phyloP scores from a whole-genome alignment of 2,329 filamentous ascomycete genomes.

The Rhynchosporium graminicola region DNA sequence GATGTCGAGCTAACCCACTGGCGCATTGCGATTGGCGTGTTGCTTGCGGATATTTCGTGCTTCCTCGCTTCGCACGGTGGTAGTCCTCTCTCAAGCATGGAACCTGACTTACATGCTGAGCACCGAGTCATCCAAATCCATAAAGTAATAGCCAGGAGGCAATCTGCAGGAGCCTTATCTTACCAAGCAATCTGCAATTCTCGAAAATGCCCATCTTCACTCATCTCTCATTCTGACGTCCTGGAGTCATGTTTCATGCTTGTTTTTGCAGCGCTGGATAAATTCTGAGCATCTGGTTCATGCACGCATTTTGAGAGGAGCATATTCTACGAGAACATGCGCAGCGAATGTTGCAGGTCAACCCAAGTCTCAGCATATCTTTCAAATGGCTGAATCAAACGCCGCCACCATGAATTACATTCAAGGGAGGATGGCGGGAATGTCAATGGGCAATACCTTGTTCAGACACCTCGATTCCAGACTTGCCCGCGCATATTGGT shows the following conservation, averaged over 20 bases:
- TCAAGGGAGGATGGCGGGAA: constrained; percentile 29
- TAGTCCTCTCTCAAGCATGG: too few relatives aligned
- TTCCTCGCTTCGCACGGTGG: background rate
- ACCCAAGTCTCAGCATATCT: background rate
- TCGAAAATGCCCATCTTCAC: background rate
- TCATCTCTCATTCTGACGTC: constrained; percentile 2
- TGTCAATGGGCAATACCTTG: constrained; percentile 39
- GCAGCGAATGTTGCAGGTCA: constrained; percentile 8
- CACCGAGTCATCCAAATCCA: background rate
- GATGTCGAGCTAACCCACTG: background rate
- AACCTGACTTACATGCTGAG: background rate
- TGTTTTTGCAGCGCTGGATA: background rate
- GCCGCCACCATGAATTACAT: background rate
- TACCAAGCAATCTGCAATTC: background rate
- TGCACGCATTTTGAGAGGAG: background rate
- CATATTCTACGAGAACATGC: background rate
- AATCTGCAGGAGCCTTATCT: background rate
- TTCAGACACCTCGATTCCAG: constrained; percentile 51
- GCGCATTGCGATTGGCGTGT: background rate
- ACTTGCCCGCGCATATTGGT: constrained; percentile 60
- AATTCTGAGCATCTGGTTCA: background rate
- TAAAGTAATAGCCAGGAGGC: background rate
- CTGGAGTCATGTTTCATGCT: background rate
- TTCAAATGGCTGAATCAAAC: background rate
- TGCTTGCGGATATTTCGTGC: background rate